A percentile compares a stretch with the other conserved stretches of the same genome.
Conservation (phyloP, 1,284 basidiomycete species). For the Agaricales sp. region DNA sequence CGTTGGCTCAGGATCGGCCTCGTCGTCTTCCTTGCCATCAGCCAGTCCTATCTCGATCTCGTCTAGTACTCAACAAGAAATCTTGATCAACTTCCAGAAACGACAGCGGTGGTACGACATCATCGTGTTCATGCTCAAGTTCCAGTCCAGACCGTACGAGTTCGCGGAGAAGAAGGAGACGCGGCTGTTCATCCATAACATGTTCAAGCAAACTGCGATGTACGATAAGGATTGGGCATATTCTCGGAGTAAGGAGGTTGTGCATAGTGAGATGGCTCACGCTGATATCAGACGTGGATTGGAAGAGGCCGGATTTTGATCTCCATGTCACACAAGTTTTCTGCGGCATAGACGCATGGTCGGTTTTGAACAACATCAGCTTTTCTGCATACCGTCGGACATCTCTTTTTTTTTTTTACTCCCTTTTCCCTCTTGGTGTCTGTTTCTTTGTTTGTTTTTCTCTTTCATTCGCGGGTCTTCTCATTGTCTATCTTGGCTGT, state of each 20-base stretch:
- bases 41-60: conserved; percentile 1
- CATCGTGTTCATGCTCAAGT: conserved; percentile 43
- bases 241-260: conserved; percentile 47
- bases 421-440: too few species aligned
- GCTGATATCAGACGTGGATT: conserved; percentile 53
- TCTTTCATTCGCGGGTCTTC: too few species aligned
- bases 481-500: too few species aligned
- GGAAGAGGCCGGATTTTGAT: conserved; percentile 53
- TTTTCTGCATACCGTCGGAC: too few species aligned
- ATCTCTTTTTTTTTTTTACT: too few species aligned
- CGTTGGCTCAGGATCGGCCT: neutral
- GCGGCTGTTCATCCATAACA: conserved; percentile 34
- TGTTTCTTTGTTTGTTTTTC: too few species aligned
- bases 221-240: conserved; percentile 43
- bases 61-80: conserved; percentile 14
- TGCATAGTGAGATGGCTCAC: conserved; percentile 44
- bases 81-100: conserved; percentile 41
- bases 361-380: too few species aligned
- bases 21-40: conserved; percentile 6
- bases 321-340: too few species aligned
- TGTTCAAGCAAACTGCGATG: conserved; percentile 28
- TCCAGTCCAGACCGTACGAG: conserved; percentile 43
- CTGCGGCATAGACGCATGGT: too few species aligned
- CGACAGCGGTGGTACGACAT: conserved; percentile 47
- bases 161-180: conserved; percentile 37